Evolutionary conservation across 352 stramenopile genomes (phyloP), one percentile per base, ranked within the genome.

Genomic region (Globisporangium echinulatum): DNA sequence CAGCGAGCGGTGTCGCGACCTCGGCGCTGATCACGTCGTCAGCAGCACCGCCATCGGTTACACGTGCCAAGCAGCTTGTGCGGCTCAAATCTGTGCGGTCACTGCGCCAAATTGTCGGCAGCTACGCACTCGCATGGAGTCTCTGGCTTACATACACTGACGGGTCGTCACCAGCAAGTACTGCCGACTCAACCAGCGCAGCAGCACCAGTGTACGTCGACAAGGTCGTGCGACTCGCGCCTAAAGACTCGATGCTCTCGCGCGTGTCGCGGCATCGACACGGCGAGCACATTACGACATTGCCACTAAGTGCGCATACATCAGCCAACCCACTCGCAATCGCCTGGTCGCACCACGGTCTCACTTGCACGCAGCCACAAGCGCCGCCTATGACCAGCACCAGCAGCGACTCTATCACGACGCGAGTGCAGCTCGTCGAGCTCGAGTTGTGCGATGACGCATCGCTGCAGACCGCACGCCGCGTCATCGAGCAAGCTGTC

Each of bases 101-200:
- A 5, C 17, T 87, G 48, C 81, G 84, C 4, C 69, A 79, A 36
- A 56, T 66, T 1, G 58, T 69, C 4, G 81, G 72, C 47, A 91
- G 77, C 67, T 91, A 91, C 61, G 81, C 77, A 55, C 60, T 90
- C 8, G 63, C 75, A 15, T 89, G 72, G 76, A 69, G 59, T 68
- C 50, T 85, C 4, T 92, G 73, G 68, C 66, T 57, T 11, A 62
- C 66, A 62, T 62, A 60, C 14, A 47, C 44, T 38, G 11, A 9
- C 52, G 43, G 14, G 7, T 39, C 38, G 36, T 40, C 17, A 4
- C 33, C 38, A 49, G 5, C 14, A 8, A 36, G 17, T 17, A 17
- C 10, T 25, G 3, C 15, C 9, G 40, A 13, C 40, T 13, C 33
- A 36, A 42, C 14, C 48, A 13, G 7, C 3, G 50, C 15, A 38